These are phyloP conservation scores for Leccinum uliginosum DNA, from an alignment of 768 basidiomycete species.

Conservation along the genomic window DNA sequence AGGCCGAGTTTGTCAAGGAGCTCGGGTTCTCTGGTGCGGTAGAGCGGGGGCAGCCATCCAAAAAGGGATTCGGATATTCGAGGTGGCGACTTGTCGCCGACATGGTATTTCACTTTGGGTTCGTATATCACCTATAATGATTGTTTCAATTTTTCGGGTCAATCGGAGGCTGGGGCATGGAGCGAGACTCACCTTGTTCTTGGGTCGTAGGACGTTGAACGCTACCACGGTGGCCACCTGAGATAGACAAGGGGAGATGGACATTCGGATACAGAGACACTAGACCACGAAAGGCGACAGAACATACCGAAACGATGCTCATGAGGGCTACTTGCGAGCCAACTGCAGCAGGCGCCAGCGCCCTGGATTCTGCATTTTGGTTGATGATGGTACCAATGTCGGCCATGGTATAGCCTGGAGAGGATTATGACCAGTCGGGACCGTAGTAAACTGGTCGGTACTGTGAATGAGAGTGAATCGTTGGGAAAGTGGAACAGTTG, in stretches of 20 bases:
- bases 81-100: conserved; percentile 72
- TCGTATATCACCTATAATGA: conserved; percentile 73
- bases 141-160: not conserved
- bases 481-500: too few species aligned
- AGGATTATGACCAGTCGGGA: conserved; percentile 14
- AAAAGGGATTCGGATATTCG: conserved; percentile 78
- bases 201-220: conserved; percentile 85
- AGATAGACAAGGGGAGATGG: not conserved
- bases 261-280: too few species aligned
- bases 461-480: not conserved
- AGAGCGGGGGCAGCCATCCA: conserved; percentile 86
- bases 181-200: conserved; percentile 61
- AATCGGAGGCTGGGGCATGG: not conserved
- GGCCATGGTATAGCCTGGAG: conserved; percentile 24
- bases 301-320: conserved; percentile 67
- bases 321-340: conserved; percentile 74
- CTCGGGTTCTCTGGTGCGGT: conserved; percentile 83
- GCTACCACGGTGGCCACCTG: conserved; percentile 63
- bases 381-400: conserved; percentile 31
- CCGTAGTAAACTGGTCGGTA: conserved; percentile 13
- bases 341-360: conserved; percentile 78
- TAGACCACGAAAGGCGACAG: not conserved
- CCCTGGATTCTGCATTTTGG: conserved; percentile 38
- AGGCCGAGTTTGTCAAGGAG: conserved; percentile 85
- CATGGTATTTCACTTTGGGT: conserved; percentile 90